Conservation (phyloP, 2,329 filamentous ascomycete genomes). For the Colletotrichum eremochloae region DNA sequence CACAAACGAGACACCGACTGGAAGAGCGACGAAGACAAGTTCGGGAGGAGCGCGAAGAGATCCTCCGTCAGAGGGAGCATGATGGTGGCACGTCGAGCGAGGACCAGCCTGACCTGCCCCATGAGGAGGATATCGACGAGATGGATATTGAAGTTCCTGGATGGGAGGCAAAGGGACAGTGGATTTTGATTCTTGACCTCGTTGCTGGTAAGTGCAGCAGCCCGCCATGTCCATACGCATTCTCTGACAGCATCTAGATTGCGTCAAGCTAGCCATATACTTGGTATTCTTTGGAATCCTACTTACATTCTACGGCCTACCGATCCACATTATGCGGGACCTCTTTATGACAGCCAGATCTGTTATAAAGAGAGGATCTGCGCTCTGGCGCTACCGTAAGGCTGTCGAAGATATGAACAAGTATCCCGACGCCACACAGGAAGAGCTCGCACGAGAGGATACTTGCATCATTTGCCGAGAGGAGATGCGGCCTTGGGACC, state of each 20-base stretch:
- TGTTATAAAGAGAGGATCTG: constrained; percentile 89
- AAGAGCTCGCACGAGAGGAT: constrained; percentile 87
- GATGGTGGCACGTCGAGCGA: constrained; percentile 60
- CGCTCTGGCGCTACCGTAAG: constrained; percentile 89
- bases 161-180: constrained; percentile 96
- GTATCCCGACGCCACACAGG: constrained; percentile 90
- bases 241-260: constrained; percentile 68
- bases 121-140: constrained; percentile 85
- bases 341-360: constrained; percentile 94
- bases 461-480: constrained; percentile 98
- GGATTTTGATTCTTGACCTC: constrained; percentile 89
- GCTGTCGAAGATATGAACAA: constrained; percentile 95
- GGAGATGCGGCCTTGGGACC: constrained; percentile 88
- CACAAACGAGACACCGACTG: constrained; percentile 79
- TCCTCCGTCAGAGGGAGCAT: constrained; percentile 63
- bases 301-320: constrained; percentile 92
- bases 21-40: constrained; percentile 78
- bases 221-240: neutral
- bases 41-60: constrained; percentile 67
- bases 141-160: constrained; percentile 95
- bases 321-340: constrained; percentile 96
- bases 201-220: constrained; percentile 73
- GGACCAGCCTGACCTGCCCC: constrained; percentile 65
- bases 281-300: constrained; percentile 93
- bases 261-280: constrained; percentile 91